Conservation (phyloP, 2,329 filamentous ascomycete species). For the Colletotrichum costaricense region DNA sequence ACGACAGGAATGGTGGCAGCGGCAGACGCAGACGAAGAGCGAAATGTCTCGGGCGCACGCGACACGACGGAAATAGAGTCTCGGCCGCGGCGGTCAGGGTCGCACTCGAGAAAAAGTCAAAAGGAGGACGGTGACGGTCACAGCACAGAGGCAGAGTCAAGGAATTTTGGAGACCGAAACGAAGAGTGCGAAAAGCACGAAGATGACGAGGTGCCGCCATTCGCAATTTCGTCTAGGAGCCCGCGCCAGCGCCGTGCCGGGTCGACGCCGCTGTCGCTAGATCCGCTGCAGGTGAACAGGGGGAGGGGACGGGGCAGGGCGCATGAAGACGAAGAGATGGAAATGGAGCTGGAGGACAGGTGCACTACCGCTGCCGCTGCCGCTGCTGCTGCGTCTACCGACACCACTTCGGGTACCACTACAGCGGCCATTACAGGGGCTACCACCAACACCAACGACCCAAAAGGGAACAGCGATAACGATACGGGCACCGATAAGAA, state of each 20-base stretch:
- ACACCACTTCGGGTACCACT: neutral
- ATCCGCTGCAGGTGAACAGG: slow-evolving; percentile 23
- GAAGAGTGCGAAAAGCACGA: neutral
- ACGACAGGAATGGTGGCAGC: neutral
- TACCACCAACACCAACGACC: neutral
- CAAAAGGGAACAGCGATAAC: neutral
- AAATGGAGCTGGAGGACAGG: slow-evolving; percentile 8
- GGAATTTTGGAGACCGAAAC: neutral
- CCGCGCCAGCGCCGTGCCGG: slow-evolving; percentile 33
- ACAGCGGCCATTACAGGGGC: no score
- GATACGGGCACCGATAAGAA: neutral
- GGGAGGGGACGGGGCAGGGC: neutral
- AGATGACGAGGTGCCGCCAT: neutral
- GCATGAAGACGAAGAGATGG: slow-evolving; percentile 1
- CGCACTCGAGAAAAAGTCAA: neutral
- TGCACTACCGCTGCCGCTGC: slow-evolving; percentile 19
- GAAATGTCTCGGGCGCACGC: slow-evolving; percentile 33
- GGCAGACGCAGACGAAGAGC: slow-evolving; percentile 2
- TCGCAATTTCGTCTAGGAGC: slow-evolving; percentile 22
- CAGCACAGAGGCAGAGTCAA: neutral
- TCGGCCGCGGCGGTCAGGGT: neutral
- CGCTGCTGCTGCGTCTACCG: neutral
- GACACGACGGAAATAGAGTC: neutral
- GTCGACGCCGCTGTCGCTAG: slow-evolving; percentile 36
- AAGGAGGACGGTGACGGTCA: neutral